Evolutionary conservation across 768 basidiomycete species (phyloP).

Genomic region (Trametes meyenii): DNA sequence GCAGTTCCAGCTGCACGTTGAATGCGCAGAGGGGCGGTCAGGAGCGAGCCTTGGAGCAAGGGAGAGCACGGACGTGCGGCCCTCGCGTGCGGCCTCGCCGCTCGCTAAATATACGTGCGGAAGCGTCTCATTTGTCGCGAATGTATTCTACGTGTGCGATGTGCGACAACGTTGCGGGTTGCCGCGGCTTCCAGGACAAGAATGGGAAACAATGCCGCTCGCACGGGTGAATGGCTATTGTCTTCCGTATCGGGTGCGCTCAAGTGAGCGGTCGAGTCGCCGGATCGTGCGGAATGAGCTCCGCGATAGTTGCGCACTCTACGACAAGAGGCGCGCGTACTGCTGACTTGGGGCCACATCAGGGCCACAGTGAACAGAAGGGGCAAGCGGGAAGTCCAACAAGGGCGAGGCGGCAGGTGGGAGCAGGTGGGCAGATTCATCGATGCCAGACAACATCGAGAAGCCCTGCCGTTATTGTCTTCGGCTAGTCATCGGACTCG

Average conservation of each 20-base stretch:
- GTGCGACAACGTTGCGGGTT: neutral
- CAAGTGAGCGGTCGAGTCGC: conserved; percentile 6
- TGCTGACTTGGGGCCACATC: neutral
- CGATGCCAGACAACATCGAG: neutral
- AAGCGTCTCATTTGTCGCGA: neutral
- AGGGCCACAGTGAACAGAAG: neutral
- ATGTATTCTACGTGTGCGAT: neutral
- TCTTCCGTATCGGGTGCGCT: conserved; percentile 24
- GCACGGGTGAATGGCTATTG: conserved; percentile 21
- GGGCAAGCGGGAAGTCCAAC: neutral
- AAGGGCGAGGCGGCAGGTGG: neutral
- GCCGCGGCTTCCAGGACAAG: conserved; percentile 9
- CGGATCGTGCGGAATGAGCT: conserved; percentile 6
- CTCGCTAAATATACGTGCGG: conserved; percentile 13
- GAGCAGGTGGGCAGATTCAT: neutral
- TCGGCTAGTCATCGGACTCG: conserved; percentile 15
- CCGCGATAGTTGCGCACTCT: conserved; percentile 1
- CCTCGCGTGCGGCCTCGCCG: conserved; percentile 1
- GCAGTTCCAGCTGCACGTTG: neutral
- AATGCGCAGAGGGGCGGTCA: neutral
- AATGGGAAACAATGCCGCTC: conserved; percentile 15
- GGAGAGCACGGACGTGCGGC: neutral
- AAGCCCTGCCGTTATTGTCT: conserved; percentile 21
- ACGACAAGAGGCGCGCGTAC: neutral
- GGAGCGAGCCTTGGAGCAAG: neutral